A percentile compares a stretch with the other conserved stretches of the same genome.
phyloP scores from a whole-genome alignment of 805 yeast genomes.

The Wickerhamiella bombiphila region DNA sequence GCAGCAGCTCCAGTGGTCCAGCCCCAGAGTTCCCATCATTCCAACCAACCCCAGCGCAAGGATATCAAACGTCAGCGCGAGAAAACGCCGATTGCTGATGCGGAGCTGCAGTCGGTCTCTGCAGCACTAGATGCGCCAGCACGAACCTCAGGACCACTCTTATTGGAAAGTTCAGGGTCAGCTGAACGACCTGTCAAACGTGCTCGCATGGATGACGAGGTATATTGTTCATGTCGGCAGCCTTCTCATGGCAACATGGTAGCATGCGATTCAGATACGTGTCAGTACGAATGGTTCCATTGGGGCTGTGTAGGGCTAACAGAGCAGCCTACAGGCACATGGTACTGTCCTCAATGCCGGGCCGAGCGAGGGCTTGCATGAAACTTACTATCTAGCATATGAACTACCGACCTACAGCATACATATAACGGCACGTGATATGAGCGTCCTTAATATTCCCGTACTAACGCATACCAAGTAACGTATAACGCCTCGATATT shows the following conservation, averaged over 20 bases:
- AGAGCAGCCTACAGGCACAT: conserved; percentile 78
- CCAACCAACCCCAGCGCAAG: background rate
- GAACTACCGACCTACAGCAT: too few relatives aligned
- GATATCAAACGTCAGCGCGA: background rate
- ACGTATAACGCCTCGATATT: too few relatives aligned
- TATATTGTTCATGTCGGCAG: conserved; percentile 83
- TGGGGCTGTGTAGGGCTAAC: conserved; percentile 85
- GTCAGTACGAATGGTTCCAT: conserved; percentile 91
- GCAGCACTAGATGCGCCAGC: background rate
- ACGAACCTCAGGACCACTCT: background rate
- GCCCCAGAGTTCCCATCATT: background rate
- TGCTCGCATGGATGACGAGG: conserved; percentile 36
- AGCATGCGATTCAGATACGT: conserved; percentile 83
- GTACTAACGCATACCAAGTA: too few relatives aligned
- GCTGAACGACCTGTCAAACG: conserved; percentile 2
- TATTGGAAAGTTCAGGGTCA: background rate
- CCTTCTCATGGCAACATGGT: conserved; percentile 94
- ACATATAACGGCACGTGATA: too few relatives aligned
- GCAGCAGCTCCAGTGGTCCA: background rate
- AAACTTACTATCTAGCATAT: too few relatives aligned
- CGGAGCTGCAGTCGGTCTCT: background rate
- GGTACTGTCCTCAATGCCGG: conserved; percentile 86
- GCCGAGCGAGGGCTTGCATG: conserved; percentile 14
- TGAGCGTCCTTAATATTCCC: too few relatives aligned
- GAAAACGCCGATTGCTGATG: background rate